Conservation (phyloP, 305 asterid species). For the Fraxinus dipetala region DNA sequence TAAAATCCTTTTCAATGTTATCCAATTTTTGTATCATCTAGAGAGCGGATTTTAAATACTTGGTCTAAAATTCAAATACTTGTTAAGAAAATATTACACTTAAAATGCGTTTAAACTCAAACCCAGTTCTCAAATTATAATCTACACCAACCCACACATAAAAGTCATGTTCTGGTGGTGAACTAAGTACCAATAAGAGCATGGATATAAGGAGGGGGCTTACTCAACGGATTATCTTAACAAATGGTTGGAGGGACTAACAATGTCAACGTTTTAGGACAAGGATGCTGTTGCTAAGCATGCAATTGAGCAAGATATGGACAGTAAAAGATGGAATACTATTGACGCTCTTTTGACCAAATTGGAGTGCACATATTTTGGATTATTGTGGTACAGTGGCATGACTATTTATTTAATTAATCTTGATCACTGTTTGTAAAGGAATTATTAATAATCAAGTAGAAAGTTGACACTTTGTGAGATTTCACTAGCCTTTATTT, state of each 20-base stretch:
- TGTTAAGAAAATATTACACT: neutral
- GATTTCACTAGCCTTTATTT: neutral
- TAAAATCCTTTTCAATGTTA: neutral
- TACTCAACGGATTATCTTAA: neutral
- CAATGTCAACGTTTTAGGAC: neutral
- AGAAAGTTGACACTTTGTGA: neutral
- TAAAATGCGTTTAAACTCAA: neutral
- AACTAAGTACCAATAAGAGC: neutral
- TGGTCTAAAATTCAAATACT: neutral
- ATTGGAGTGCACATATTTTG: neutral
- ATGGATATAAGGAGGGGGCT: neutral
- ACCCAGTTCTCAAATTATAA: neutral
- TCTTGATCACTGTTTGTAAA: neutral
- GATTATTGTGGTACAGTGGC: conserved; percentile 14
- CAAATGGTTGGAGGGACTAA: neutral
- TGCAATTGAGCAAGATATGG: conserved; percentile 4
- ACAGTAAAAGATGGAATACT: conserved; percentile 1
- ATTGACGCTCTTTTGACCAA: neutral
- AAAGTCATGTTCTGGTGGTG: neutral
- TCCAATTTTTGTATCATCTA: neutral
- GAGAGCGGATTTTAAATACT: neutral
- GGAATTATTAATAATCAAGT: neutral
- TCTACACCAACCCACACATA: neutral
- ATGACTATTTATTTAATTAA: neutral
- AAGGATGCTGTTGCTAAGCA: neutral